Percentiles rank a stretch among this genome's conserved stretches.
These are phyloP conservation scores for Candida sithepensis DNA, from an alignment of 805 yeast species.

Conservation along the genomic window DNA sequence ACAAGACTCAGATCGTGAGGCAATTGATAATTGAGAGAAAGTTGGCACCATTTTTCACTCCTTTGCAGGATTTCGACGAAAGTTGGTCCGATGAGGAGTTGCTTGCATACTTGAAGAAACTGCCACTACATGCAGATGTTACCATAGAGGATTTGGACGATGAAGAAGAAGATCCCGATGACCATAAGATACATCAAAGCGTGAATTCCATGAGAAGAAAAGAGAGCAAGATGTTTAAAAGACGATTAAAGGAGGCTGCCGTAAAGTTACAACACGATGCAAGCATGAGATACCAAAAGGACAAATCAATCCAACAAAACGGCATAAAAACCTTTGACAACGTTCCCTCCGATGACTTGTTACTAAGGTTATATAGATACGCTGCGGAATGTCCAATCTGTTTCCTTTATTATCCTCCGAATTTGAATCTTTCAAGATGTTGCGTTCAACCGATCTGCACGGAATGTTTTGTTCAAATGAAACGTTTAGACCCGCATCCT, in stretches of 20 bases:
- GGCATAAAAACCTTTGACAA: conserved; percentile 28
- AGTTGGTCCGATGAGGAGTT: conserved; percentile 72
- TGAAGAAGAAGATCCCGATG: conserved; percentile 60
- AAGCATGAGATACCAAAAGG: conserved; percentile 30
- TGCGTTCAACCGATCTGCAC: conserved; percentile 93
- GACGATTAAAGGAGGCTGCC: conserved; percentile 38
- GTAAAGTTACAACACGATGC: conserved; percentile 35
- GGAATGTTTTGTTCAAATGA: conserved; percentile 95
- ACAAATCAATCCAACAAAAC: conserved; percentile 22
- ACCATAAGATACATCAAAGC: conserved; percentile 54
- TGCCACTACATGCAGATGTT: conserved; percentile 54
- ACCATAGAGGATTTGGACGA: conserved; percentile 42
- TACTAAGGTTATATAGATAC: conserved; percentile 58
- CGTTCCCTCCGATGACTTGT: conserved; percentile 42
- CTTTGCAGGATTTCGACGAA: conserved; percentile 74
- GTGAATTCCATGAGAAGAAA: conserved; percentile 42
- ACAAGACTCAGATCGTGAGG: conserved; percentile 69
- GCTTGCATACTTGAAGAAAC: conserved; percentile 44
- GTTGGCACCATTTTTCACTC: conserved; percentile 88
- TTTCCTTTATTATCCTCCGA: conserved; percentile 77
- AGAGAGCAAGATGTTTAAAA: conserved; percentile 43
- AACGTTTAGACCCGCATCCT: conserved; percentile 87
- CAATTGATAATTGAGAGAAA: conserved; percentile 63
- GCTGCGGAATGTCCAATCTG: conserved; percentile 93
- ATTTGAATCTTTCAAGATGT: conserved; percentile 77